Evolutionary conservation across 2,329 filamentous ascomycete genomes (phyloP).

Genomic region (Phyllosticta citribraziliensis): DNA sequence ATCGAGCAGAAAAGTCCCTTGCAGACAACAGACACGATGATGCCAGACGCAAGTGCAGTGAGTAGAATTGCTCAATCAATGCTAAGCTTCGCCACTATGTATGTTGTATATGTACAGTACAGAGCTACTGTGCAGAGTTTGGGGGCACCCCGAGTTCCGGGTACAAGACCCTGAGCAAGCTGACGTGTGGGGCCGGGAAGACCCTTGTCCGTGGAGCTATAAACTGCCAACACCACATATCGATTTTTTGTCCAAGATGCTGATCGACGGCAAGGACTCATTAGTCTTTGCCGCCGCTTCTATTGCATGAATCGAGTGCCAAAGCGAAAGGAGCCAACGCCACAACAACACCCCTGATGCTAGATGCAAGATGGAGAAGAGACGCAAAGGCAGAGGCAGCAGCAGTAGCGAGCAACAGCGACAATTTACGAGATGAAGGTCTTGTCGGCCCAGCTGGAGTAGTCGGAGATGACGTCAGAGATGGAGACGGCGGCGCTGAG

Average conservation of each 20-base stretch:
- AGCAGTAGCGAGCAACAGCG: neutral
- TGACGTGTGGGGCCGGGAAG: neutral
- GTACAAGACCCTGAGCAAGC: neutral
- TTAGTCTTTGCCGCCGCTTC: too few species aligned
- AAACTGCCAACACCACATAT: neutral
- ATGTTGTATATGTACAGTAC: neutral
- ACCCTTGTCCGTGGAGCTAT: neutral
- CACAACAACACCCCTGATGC: too few species aligned
- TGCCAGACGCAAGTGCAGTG: too few species aligned
- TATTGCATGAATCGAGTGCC: too few species aligned
- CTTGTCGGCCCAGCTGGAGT: slow-evolving; percentile 1
- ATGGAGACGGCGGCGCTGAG: neutral
- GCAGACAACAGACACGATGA: too few species aligned
- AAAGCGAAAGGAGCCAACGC: too few species aligned
- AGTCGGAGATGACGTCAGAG: neutral
- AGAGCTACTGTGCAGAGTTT: neutral
- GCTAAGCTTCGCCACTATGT: too few species aligned
- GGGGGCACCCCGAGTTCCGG: neutral
- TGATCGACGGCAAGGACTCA: too few species aligned
- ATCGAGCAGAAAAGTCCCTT: too few species aligned
- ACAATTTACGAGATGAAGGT: neutral
- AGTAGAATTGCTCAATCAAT: too few species aligned
- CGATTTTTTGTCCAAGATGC: too few species aligned
- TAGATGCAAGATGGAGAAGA: neutral
- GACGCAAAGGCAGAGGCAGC: neutral